Conservation (phyloP, 139 green algal genomes). For the Chlorella sp. region DNA sequence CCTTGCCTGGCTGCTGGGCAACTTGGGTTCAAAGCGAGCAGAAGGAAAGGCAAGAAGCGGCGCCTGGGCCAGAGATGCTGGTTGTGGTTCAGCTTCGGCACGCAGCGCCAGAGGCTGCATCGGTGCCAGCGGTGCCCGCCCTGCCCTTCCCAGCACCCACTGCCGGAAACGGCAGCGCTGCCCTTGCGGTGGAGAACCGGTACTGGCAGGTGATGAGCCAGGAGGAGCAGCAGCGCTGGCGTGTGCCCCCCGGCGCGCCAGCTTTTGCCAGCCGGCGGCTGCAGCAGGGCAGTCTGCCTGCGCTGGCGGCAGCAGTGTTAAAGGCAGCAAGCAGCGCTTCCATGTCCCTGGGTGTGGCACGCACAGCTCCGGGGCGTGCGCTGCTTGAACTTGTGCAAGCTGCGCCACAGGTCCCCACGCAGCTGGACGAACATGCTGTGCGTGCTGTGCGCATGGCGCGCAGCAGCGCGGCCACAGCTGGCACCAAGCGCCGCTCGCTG, state of each 20-base stretch:
- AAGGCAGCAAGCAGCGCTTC: background rate
- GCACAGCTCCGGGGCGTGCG: no score
- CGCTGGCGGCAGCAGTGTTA: background rate
- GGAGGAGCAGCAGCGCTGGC: background rate
- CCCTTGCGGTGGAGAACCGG: background rate
- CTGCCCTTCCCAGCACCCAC: background rate
- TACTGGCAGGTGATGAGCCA: background rate
- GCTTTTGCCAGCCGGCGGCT: background rate
- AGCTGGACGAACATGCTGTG: background rate
- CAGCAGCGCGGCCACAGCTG: no score
- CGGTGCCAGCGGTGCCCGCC: background rate
- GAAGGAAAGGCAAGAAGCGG: background rate
- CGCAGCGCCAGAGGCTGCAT: background rate
- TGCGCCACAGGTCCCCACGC: background rate
- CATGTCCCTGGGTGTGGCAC: no score
- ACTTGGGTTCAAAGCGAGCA: background rate
- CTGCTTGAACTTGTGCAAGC: background rate
- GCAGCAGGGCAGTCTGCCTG: background rate
- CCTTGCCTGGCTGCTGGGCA: background rate
- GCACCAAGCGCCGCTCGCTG: background rate
- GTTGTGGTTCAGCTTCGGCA: background rate
- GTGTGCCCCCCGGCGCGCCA: background rate
- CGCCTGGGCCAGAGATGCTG: background rate
- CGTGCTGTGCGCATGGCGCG: background rate
- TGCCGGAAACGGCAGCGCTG: background rate